Percentiles rank a stretch among this genome's conserved stretches.
Evolutionary conservation across 129 eudicot species (phyloP).

Genomic region (Glebionis coronaria): DNA sequence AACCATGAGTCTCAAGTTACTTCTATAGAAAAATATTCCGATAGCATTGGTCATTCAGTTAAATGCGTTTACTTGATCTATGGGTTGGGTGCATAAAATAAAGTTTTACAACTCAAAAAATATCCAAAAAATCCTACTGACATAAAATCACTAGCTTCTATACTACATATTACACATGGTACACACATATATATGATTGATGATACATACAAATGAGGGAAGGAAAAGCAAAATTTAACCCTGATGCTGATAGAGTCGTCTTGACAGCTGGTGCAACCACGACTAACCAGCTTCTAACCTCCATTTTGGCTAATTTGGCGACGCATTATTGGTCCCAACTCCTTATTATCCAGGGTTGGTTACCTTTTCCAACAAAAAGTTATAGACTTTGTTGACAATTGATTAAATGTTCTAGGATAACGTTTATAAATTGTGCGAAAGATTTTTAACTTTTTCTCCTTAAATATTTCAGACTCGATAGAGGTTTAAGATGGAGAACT

Average conservation of each 20-base stretch:
- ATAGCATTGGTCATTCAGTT: background rate
- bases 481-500: too few species aligned
- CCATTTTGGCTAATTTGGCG: slow-evolving; percentile 91
- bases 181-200: background rate
- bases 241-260: slow-evolving; percentile 73
- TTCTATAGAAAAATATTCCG: background rate
- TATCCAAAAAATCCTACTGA: background rate
- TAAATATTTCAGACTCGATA: slow-evolving; percentile 47
- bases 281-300: slow-evolving; percentile 86
- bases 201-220: slow-evolving; percentile 62
- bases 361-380: background rate
- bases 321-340: too few species aligned
- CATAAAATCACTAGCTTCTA: slow-evolving; percentile 13
- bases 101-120: background rate
- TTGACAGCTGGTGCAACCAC: too few species aligned
- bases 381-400: background rate
- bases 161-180: slow-evolving; percentile 1
- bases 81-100: background rate
- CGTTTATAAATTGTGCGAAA: too few species aligned
- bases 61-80: background rate
- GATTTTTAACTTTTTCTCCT: background rate
- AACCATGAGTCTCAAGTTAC: too few species aligned
- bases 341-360: too few species aligned
- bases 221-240: slow-evolving; percentile 80
- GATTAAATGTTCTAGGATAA: background rate